Percentiles rank a stretch among this genome's conserved stretches.
Conservation (phyloP, 345 rosid species). For the Nasturtium officinale region DNA sequence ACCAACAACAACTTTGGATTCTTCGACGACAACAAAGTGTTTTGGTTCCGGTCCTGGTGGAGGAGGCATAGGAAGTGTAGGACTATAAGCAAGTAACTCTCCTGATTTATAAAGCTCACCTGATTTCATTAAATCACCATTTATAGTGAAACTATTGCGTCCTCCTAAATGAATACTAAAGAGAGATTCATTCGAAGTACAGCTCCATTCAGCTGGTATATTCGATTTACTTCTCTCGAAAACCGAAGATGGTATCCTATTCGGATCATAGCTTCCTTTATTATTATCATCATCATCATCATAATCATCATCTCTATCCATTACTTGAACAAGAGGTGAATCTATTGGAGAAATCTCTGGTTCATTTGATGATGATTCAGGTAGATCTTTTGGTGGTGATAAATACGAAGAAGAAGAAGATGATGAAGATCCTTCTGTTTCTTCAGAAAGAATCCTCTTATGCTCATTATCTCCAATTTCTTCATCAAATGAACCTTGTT, state of each 20-base stretch:
- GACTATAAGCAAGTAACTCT: slow-evolving; percentile 47
- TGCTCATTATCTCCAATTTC: slow-evolving; percentile 27
- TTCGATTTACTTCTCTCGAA: slow-evolving; percentile 52
- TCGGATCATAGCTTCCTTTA: slow-evolving; percentile 48
- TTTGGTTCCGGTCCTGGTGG: slow-evolving; percentile 26
- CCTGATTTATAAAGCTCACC: slow-evolving; percentile 47
- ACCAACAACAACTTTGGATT: slow-evolving; percentile 1
- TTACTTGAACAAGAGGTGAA: slow-evolving; percentile 74
- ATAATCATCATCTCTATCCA: slow-evolving; percentile 50
- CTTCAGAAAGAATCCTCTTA: slow-evolving; percentile 15
- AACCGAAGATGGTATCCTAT: slow-evolving; percentile 59
- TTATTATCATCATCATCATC: background rate
- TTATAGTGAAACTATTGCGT: slow-evolving; percentile 50
- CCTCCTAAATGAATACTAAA: slow-evolving; percentile 79
- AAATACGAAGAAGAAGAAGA: slow-evolving; percentile 45
- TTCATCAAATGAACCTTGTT: background rate
- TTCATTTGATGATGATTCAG: slow-evolving; percentile 29
- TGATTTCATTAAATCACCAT: slow-evolving; percentile 38
- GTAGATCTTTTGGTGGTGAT: slow-evolving; percentile 50
- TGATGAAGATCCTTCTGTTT: background rate
- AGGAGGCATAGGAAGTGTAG: slow-evolving; percentile 46
- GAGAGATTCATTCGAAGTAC: slow-evolving; percentile 64
- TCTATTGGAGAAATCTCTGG: slow-evolving; percentile 37
- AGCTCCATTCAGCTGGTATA: slow-evolving; percentile 63
- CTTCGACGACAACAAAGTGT: background rate